These are phyloP conservation scores for Tricholoma bakamatsutake DNA, from an alignment of 768 basidiomycete genomes.

Conservation along the genomic window DNA sequence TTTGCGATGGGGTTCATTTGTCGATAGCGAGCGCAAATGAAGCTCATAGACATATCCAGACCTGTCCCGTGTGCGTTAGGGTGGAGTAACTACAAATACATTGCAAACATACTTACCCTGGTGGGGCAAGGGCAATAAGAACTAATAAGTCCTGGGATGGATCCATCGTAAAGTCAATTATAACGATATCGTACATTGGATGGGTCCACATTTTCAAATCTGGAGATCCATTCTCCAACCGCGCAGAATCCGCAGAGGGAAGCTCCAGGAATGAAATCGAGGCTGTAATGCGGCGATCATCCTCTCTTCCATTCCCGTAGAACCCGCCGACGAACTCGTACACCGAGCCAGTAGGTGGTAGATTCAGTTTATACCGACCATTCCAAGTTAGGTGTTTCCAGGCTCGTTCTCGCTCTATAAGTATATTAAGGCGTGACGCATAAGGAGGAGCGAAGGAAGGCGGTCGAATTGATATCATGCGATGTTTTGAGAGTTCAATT, in stretches of 20 bases:
- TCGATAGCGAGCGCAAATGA: slow-evolving; percentile 44
- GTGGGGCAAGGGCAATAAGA: slow-evolving; percentile 38
- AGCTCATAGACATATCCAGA: slow-evolving; percentile 41
- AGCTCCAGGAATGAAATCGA: slow-evolving; percentile 48
- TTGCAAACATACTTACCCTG: slow-evolving; percentile 28
- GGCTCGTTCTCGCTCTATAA: slow-evolving; percentile 38
- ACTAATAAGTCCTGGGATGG: slow-evolving; percentile 49
- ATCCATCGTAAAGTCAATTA: slow-evolving; percentile 56
- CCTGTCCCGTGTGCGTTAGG: slow-evolving; percentile 15
- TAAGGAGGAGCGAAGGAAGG: slow-evolving; percentile 26
- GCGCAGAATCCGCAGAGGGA: slow-evolving; percentile 25
- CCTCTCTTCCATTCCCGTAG: slow-evolving; percentile 45
- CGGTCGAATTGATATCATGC: slow-evolving; percentile 34
- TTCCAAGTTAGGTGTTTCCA: slow-evolving; percentile 42
- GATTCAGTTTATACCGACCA: slow-evolving; percentile 27
- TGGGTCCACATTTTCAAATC: slow-evolving; percentile 38
- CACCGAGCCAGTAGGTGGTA: slow-evolving; percentile 40
- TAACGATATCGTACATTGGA: slow-evolving; percentile 32
- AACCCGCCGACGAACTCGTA: slow-evolving; percentile 48
- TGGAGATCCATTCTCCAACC: slow-evolving; percentile 15
- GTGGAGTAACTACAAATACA: neutral
- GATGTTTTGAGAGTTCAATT: slow-evolving; percentile 43
- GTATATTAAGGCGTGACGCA: slow-evolving; percentile 32
- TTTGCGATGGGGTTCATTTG: slow-evolving; percentile 44
- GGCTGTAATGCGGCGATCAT: slow-evolving; percentile 32